Percentiles rank a stretch among this genome's conserved stretches.
Conservation (phyloP, 352 stramenopile species). For the Pythium pectinolyticum region DNA sequence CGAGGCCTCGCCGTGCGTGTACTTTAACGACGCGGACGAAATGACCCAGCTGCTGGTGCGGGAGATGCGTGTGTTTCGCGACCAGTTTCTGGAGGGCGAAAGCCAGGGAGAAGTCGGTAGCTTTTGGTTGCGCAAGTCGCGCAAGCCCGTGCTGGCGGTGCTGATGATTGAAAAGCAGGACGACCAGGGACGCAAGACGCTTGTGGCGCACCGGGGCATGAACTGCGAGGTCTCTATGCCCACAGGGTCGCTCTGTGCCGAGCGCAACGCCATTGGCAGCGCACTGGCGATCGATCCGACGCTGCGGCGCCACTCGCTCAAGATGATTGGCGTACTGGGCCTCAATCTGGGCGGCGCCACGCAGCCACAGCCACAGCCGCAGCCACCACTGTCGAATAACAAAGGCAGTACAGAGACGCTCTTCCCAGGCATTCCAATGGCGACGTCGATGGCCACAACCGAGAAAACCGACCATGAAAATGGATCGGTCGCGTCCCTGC, state of each 20-base stretch:
- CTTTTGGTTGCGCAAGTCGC: constrained; percentile 99
- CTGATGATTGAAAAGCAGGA: constrained; percentile 92
- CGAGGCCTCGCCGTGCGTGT: constrained; percentile 92
- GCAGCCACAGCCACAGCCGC: constrained; percentile 14
- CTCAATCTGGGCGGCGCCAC: constrained; percentile 55
- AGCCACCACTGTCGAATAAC: constrained; percentile 8
- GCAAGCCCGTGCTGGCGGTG: constrained; percentile 97
- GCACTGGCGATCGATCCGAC: constrained; percentile 93
- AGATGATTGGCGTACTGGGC: constrained; percentile 95
- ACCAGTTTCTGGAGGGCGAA: constrained; percentile 79
- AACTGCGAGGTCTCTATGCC: constrained; percentile 99
- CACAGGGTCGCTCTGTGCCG: constrained; percentile 95
- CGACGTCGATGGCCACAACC: constrained; percentile 7
- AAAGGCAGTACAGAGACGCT: background rate
- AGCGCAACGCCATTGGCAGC: constrained; percentile 98
- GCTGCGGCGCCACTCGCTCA: constrained; percentile 90
- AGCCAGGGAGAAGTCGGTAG: constrained; percentile 85
- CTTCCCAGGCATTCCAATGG: constrained; percentile 13
- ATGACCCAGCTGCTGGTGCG: constrained; percentile 86
- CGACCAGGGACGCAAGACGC: constrained; percentile 39
- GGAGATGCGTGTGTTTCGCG: constrained; percentile 91
- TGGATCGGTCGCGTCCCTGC: constrained; percentile 2
- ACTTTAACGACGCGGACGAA: constrained; percentile 74
- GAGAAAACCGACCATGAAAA: too few species aligned
- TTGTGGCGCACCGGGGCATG: constrained; percentile 93